phyloP scores from a whole-genome alignment of 2,329 filamentous ascomycete genomes.

The Venturia carpophila region DNA sequence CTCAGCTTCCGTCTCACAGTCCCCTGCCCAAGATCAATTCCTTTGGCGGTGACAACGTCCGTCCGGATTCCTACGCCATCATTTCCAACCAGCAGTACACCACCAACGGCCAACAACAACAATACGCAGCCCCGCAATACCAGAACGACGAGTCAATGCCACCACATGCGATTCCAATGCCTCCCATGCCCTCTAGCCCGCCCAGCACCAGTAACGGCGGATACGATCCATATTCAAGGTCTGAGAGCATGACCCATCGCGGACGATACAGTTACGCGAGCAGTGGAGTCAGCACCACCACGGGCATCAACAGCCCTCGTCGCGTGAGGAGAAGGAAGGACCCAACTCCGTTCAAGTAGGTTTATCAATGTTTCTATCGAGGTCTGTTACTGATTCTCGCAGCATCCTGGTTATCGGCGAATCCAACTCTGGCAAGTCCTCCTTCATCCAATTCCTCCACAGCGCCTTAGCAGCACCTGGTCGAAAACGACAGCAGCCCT shows the following conservation, averaged over 20 bases:
- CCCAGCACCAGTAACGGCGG: slow-evolving; percentile 43
- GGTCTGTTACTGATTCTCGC: slow-evolving; percentile 3
- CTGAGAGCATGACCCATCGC: slow-evolving; percentile 94
- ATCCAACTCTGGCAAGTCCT: slow-evolving; percentile 84
- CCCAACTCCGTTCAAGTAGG: slow-evolving; percentile 96
- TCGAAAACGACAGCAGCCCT: slow-evolving; percentile 56
- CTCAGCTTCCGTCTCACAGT: slow-evolving; percentile 46
- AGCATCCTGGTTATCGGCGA: slow-evolving; percentile 89
- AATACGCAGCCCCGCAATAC: slow-evolving; percentile 5
- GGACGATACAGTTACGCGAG: slow-evolving; percentile 95
- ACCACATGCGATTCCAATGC: slow-evolving; percentile 11
- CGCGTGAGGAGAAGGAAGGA: slow-evolving; percentile 92
- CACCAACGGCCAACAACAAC: slow-evolving; percentile 40
- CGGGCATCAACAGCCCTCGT: slow-evolving; percentile 73
- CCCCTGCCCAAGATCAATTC: slow-evolving; percentile 45
- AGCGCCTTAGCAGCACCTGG: slow-evolving; percentile 74
- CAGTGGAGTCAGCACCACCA: slow-evolving; percentile 67
- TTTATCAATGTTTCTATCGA: slow-evolving; percentile 24
- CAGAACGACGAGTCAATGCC: slow-evolving; percentile 19
- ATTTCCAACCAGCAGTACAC: slow-evolving; percentile 40
- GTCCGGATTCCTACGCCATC: slow-evolving; percentile 56
- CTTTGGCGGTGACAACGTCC: slow-evolving; percentile 54
- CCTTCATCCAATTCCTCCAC: slow-evolving; percentile 92
- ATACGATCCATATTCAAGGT: slow-evolving; percentile 70
- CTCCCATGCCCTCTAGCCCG: slow-evolving; percentile 18